These are phyloP conservation scores for Pistacia atlantica DNA, from an alignment of 345 rosid genomes.

Conservation along the genomic window DNA sequence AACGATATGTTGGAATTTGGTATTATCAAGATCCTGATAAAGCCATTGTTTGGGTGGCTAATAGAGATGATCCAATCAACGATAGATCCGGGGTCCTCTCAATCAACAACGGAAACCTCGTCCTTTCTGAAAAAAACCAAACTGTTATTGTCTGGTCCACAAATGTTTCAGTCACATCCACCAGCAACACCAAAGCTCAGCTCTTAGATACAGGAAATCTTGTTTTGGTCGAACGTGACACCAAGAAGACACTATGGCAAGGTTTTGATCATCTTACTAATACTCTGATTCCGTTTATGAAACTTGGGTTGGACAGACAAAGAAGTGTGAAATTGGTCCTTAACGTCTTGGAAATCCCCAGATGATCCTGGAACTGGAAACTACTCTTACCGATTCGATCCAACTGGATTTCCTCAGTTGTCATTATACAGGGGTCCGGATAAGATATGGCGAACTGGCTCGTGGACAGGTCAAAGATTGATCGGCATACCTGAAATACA, in stretches of 20 bases:
- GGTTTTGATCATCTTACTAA: slow-evolving; percentile 73
- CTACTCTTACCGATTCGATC: slow-evolving; percentile 40
- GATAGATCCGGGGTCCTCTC: slow-evolving; percentile 45
- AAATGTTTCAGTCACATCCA: slow-evolving; percentile 26
- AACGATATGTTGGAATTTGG: slow-evolving; percentile 78
- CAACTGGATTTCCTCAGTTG: slow-evolving; percentile 50
- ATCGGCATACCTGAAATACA: slow-evolving; percentile 71
- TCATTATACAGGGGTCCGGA: slow-evolving; percentile 38
- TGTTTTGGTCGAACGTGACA: slow-evolving; percentile 38
- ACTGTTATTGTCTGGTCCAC: slow-evolving; percentile 56
- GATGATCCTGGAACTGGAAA: slow-evolving; percentile 57
- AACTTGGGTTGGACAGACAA: slow-evolving; percentile 48
- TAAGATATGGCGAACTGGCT: slow-evolving; percentile 52
- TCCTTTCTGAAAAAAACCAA: slow-evolving; percentile 27
- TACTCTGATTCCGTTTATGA: slow-evolving; percentile 65
- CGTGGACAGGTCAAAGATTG: slow-evolving; percentile 69
- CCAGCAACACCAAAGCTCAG: slow-evolving; percentile 35
- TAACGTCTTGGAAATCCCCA: slow-evolving; percentile 55
- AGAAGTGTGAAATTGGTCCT: slow-evolving; percentile 34
- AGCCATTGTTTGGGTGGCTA: slow-evolving; percentile 82
- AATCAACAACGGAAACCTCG: slow-evolving; percentile 47
- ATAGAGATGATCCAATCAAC: slow-evolving; percentile 55
- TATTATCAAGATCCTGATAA: slow-evolving; percentile 43
- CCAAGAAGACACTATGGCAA: slow-evolving; percentile 49
- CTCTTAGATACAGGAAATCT: slow-evolving; percentile 69